Evolutionary conservation across 2,329 filamentous ascomycete genomes (phyloP).

Genomic region (Neocatenulostroma microsporum): DNA sequence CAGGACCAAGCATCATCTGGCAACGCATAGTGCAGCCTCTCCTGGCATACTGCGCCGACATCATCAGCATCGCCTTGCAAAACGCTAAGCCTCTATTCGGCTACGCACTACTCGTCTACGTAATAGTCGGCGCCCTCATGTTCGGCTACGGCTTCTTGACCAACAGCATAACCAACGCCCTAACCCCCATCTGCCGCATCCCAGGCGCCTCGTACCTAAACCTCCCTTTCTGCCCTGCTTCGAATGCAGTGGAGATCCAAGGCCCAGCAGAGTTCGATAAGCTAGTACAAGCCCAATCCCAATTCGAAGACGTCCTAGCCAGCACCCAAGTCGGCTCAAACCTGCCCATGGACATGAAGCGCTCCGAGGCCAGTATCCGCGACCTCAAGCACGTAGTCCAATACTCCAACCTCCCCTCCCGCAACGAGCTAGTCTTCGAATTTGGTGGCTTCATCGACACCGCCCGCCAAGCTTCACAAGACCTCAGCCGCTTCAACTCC

Average conservation of each 20-base stretch:
- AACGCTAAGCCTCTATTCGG: constrained; percentile 59
- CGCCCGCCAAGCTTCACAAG: constrained; percentile 55
- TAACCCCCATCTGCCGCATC: constrained; percentile 63
- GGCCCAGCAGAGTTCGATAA: constrained; percentile 59
- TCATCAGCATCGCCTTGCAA: constrained; percentile 52
- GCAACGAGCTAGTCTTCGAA: constrained; percentile 64
- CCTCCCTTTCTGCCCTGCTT: constrained; percentile 53
- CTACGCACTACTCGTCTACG: constrained; percentile 53
- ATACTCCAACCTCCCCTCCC: constrained; percentile 59
- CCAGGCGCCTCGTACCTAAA: constrained; percentile 56
- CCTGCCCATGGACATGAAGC: constrained; percentile 71
- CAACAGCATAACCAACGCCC: constrained; percentile 51
- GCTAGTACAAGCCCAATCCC: constrained; percentile 64
- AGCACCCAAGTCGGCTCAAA: constrained; percentile 57
- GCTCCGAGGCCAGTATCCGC: constrained; percentile 63
- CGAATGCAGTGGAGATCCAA: constrained; percentile 16
- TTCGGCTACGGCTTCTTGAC: constrained; percentile 56
- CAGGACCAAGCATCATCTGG: constrained; percentile 21
- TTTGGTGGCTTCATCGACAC: constrained; percentile 69
- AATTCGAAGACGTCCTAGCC: constrained; percentile 68
- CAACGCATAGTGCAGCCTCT: constrained; percentile 29
- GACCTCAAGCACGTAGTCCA: constrained; percentile 66
- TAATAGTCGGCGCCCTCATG: constrained; percentile 52
- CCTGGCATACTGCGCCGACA: constrained; percentile 45
- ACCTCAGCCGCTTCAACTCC: constrained; percentile 67